These are phyloP conservation scores for Boletus rex-veris DNA, from an alignment of 768 basidiomycete species.

Conservation along the genomic window DNA sequence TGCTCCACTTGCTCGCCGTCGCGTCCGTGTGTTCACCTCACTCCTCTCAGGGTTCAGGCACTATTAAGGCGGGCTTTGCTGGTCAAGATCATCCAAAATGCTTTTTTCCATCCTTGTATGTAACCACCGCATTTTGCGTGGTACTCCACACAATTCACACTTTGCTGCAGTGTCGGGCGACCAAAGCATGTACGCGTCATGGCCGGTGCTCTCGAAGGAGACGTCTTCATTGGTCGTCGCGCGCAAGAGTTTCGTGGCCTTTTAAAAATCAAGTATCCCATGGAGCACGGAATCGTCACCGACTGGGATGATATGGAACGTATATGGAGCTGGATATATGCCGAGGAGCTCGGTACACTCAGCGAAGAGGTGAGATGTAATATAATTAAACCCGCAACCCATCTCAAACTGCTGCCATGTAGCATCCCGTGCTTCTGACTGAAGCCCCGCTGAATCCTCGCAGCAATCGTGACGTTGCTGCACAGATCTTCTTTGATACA, in stretches of 20 bases:
- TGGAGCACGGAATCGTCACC: slow-evolving; percentile 98
- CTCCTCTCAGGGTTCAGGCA: slow-evolving; percentile 83
- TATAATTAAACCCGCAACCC: background rate
- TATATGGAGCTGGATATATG: slow-evolving; percentile 98
- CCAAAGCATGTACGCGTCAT: slow-evolving; percentile 98
- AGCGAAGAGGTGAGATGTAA: slow-evolving; percentile 81
- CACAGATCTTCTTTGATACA: slow-evolving; percentile 99
- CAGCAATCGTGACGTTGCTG: slow-evolving; percentile 92
- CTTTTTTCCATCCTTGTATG: slow-evolving; percentile 98
- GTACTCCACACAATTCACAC: slow-evolving; percentile 18
- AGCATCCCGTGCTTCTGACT: slow-evolving; percentile 97
- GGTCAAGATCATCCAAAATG: slow-evolving; percentile 99
- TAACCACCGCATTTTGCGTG: slow-evolving; percentile 34
- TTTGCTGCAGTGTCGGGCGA: slow-evolving; percentile 71
- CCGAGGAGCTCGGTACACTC: slow-evolving; percentile 90
- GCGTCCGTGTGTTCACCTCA: slow-evolving; percentile 24
- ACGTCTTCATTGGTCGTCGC: slow-evolving; percentile 91
- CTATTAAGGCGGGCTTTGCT: slow-evolving; percentile 98
- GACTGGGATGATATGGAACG: slow-evolving; percentile 99
- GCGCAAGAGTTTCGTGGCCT: slow-evolving; percentile 96
- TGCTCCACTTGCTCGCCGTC: slow-evolving; percentile 30
- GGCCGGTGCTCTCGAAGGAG: slow-evolving; percentile 95
- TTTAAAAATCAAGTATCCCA: slow-evolving; percentile 97
- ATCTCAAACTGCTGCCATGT: slow-evolving; percentile 11
- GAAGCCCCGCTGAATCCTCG: slow-evolving; percentile 98